These are phyloP conservation scores for Penicillium canescens DNA, from an alignment of 495 filamentous ascomycete species.

Conservation along the genomic window DNA sequence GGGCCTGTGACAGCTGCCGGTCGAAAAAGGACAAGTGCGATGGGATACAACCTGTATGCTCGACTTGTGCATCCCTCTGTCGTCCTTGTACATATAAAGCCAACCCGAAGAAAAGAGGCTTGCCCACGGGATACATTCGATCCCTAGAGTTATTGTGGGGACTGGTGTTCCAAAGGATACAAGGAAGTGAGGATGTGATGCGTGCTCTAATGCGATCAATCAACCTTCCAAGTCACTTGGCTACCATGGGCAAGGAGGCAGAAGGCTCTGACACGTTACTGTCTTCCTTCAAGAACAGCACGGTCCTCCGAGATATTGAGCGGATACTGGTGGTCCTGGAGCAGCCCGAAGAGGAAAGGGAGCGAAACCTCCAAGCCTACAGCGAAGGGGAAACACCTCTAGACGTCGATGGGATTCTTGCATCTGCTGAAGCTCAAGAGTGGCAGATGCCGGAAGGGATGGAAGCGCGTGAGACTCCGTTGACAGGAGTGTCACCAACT, in stretches of 20 bases:
- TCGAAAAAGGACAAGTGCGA: conserved; percentile 68
- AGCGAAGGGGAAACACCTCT: conserved; percentile 34
- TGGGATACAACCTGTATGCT: conserved; percentile 60
- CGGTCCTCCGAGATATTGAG: conserved; percentile 53
- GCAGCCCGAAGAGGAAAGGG: conserved; percentile 39
- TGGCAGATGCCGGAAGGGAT: conserved; percentile 40
- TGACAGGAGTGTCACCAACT: conserved; percentile 30
- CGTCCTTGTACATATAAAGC: conserved; percentile 66
- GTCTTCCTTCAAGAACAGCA: conserved; percentile 55
- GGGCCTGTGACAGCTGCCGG: conserved; percentile 69
- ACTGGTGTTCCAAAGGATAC: conserved; percentile 42
- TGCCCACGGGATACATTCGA: conserved; percentile 46
- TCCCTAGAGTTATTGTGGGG: conserved; percentile 43
- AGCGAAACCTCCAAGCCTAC: conserved; percentile 21
- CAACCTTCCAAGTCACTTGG: conserved; percentile 41
- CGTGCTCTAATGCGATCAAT: conserved; percentile 38
- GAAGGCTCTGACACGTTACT: conserved; percentile 48
- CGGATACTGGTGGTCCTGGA: conserved; percentile 47
- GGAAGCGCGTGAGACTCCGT: conserved; percentile 21
- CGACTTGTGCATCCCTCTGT: conserved; percentile 60
- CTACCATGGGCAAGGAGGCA: conserved; percentile 46
- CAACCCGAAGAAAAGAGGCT: conserved; percentile 67
- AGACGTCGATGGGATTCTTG: conserved; percentile 35
- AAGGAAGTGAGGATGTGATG: conserved; percentile 47
- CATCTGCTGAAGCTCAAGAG: conserved; percentile 37